Base-by-base conservation (phyloP, 169 alveolate genomes). In the Plasmodium billcollinsi region DNA sequence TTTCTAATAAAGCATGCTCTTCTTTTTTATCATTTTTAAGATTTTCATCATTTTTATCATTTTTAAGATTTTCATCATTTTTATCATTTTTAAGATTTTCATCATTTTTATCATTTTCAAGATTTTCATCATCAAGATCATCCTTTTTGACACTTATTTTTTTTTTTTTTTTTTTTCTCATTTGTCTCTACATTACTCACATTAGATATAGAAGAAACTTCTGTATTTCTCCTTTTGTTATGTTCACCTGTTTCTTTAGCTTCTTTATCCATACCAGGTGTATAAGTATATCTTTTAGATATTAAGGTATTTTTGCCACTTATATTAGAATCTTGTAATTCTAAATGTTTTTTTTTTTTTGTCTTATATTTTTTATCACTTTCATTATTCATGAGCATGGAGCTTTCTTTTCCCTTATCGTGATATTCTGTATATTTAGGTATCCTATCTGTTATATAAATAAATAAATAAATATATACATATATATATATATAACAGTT, bases 161-260 rank as follows among this genome's bases (percentile, higher is more conserved):
- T 49, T 5, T 43, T 49, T 20, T 7, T 6, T 6, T 45, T 62
- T 20, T 3, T 47, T 45, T 47, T 70, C 65, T 14, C 20, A 43
- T 49, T 71, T 66, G 8, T 12, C 1, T 26, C 43, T 66, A 26
- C 12, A 33, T 39, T 6, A 15, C 24, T 2, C 65, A 71, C 6
- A 6, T 20, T 59, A n/a, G 3, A 78, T 3, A 39, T 5, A 39
- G 47, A 39, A 3, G 73, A 33, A 3, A 62, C 76, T 18, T 78
- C 89, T 33, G 89, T 78, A 24, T 78, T 78, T 59, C 89, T 78
- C 43, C 74, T 78, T 50, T 71, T 71, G 12, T 63, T 49, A 2
- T 59, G 71, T 6, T 1, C 33, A 18, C 21, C 45, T 39, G 65
- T 52, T n/a, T 65, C 70, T 47, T 14, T 9, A 43, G 29, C 15